Evolutionary conservation across 202 grass and related monocot genomes (phyloP), one percentile per base, ranked within the genome.

Genomic region (Panicum virgatum): DNA sequence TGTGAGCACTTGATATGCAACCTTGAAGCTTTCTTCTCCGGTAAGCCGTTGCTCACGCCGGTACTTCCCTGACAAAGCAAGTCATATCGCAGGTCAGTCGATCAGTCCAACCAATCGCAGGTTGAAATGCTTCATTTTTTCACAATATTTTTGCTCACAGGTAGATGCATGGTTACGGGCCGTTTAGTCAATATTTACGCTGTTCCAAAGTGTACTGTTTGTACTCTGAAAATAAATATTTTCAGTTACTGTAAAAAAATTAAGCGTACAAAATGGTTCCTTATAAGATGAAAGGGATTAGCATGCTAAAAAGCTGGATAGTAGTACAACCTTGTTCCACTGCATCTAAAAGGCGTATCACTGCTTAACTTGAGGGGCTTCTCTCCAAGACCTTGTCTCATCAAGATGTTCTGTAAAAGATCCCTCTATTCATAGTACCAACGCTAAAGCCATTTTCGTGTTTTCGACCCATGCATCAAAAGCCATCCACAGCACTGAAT

Each of bases 11-110:
- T 80, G 5, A 64, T 89, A 6, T 63, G 54, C 26, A 93, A 88
- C 66, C 82, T 97, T 12, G 80, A 93, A 30, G 91, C 88, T 2
- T 97, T 97, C 86, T 97, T 97, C 46, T 82, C 75, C 0, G 85
- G 89, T 36, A 67, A 85, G 47, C 89, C 87, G 1, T 53, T 97
- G 76, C 51, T 90, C 47, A 73, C 82, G 6, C 91, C 82, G 0
- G 89, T 62, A 16, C 25, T 77, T 10, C 40, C 39, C 26, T 20
- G 26, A 40, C 25, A n/a, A 12, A 40, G 51, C 23, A 13, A 15
- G 25, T 61, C 23, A 18, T 45, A 11, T 22, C 2, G 11, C 20
- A 26, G n/a, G 39, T 16, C 42, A 27, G 44, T 27, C 6, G 0
- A 36, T 52, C 19, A 9, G 51, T 53, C 51, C 51, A 53, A n/a